phyloP scores from a whole-genome alignment of 306 rosid species.

The Dalbergia cochinchinensis region DNA sequence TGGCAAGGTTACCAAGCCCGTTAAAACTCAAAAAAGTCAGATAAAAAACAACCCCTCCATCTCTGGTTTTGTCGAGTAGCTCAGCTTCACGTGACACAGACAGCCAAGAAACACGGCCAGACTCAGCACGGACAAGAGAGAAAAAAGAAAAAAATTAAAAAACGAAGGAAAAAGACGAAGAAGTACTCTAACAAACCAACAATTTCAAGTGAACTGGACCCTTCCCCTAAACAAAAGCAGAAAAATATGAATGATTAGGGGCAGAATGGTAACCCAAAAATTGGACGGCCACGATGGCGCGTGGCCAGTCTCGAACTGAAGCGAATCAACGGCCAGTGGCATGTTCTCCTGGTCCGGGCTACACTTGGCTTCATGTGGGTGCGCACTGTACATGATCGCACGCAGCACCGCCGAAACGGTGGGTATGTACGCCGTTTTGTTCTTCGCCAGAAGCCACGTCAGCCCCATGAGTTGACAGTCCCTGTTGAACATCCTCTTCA shows the following conservation, averaged over 20 bases:
- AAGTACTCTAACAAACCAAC: neutral
- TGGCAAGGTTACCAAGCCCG: slow-evolving; percentile 31
- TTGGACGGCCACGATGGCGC: slow-evolving; percentile 55
- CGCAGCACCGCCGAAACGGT: slow-evolving; percentile 97
- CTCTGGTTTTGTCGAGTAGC: slow-evolving; percentile 69
- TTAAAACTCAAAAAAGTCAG: slow-evolving; percentile 46
- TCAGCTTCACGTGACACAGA: slow-evolving; percentile 72
- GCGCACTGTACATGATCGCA: slow-evolving; percentile 93
- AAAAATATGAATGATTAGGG: slow-evolving; percentile 50
- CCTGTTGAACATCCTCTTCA: slow-evolving; percentile 81
- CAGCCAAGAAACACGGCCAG: slow-evolving; percentile 50
- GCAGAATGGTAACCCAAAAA: slow-evolving; percentile 54
- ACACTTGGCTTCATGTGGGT: slow-evolving; percentile 80
- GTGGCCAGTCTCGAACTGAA: slow-evolving; percentile 68
- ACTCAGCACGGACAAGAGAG: neutral
- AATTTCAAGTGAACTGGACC: slow-evolving; percentile 32
- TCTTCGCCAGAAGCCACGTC: slow-evolving; percentile 86
- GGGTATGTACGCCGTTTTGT: slow-evolving; percentile 93
- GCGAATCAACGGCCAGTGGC: slow-evolving; percentile 98
- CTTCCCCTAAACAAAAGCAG: slow-evolving; percentile 47
- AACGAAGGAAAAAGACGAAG: neutral
- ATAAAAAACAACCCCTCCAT: slow-evolving; percentile 29
- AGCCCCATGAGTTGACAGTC: slow-evolving; percentile 99
- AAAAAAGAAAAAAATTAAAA: neutral
- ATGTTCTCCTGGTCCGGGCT: slow-evolving; percentile 99